Evolutionary conservation across 306 rosid species (phyloP).

Genomic region (Lathyrus aphaca): DNA sequence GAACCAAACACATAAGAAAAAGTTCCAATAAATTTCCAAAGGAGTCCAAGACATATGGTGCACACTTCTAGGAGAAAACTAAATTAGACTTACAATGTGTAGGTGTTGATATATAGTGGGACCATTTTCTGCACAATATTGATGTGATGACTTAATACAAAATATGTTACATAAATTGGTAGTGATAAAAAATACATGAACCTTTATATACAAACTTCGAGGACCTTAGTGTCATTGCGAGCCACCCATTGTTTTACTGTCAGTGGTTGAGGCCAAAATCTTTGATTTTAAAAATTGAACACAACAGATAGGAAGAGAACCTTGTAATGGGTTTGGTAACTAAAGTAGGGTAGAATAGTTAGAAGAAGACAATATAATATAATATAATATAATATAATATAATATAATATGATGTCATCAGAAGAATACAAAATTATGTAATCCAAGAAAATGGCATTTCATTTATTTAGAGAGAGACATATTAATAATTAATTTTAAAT

Average conservation of each 20-base stretch:
- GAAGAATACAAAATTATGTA: too few relatives aligned
- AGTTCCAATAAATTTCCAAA: slow-evolving; percentile 21
- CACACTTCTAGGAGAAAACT: slow-evolving; percentile 24
- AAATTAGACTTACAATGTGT: slow-evolving; percentile 69
- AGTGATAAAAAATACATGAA: slow-evolving; percentile 51
- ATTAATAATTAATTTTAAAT: too few relatives aligned
- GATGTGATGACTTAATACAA: too few relatives aligned
- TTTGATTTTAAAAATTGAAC: slow-evolving; percentile 31
- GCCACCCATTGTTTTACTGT: slow-evolving; percentile 46
- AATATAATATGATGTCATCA: too few relatives aligned
- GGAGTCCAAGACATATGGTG: slow-evolving; percentile 32
- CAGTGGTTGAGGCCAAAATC: slow-evolving; percentile 41
- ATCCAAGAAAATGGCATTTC: too few relatives aligned
- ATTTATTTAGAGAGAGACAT: too few relatives aligned
- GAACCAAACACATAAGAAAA: slow-evolving; percentile 35
- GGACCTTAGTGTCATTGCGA: slow-evolving; percentile 48
- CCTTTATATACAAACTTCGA: slow-evolving; percentile 43
- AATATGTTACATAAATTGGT: too few relatives aligned
- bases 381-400: too few relatives aligned
- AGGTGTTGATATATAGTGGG: slow-evolving; percentile 72
- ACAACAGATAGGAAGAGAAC: slow-evolving; percentile 34
- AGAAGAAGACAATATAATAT: too few relatives aligned
- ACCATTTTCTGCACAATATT: too few relatives aligned
- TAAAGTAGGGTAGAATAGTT: slow-evolving; percentile 38
- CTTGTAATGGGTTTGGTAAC: slow-evolving; percentile 41